Percentiles rank a stretch among this genome's conserved stretches.
Evolutionary conservation across 2,329 filamentous ascomycete genomes (phyloP).

Genomic region (Huntiella decipiens): DNA sequence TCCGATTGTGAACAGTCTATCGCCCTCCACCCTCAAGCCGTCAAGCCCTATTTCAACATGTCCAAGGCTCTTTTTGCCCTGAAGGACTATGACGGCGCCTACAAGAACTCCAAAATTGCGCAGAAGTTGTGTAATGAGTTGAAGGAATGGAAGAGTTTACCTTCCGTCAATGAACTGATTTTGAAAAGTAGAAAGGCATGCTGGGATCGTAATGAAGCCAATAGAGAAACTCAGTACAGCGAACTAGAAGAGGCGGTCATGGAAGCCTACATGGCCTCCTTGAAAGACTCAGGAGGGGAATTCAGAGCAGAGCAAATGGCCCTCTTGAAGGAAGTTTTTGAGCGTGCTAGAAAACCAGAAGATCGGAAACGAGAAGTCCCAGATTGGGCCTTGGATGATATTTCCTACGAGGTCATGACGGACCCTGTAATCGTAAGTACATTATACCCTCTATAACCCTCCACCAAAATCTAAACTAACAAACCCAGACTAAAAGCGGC

Average conservation of each 20-base stretch:
- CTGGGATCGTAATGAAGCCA: conserved; percentile 44
- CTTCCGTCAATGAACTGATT: conserved; percentile 53
- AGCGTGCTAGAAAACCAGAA: conserved; percentile 25
- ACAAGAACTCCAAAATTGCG: conserved; percentile 55
- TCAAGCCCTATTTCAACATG: conserved; percentile 74
- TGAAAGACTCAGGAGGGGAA: too few relatives aligned
- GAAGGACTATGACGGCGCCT: conserved; percentile 28
- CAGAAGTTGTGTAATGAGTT: conserved; percentile 48
- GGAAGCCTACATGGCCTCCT: conserved; percentile 11
- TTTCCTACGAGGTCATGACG: conserved; percentile 54
- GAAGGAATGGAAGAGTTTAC: conserved; percentile 43
- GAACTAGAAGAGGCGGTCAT: conserved; percentile 27
- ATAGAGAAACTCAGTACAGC: conserved; percentile 43
- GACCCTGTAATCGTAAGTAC: conserved; percentile 41
- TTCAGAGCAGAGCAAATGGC: not conserved
- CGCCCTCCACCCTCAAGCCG: conserved; percentile 40
- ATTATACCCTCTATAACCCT: not conserved
- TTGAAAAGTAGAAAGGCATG: conserved; percentile 66
- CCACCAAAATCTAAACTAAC: not conserved
- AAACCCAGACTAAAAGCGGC: conserved; percentile 52
- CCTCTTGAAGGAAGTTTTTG: conserved; percentile 29
- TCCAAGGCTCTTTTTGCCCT: conserved; percentile 68
- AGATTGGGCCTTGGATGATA: conserved; percentile 60
- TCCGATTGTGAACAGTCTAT: conserved; percentile 62
- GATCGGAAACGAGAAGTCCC: conserved; percentile 42